These are phyloP conservation scores for Trichoderma sp. DNA, from an alignment of 2,329 filamentous ascomycete species.

Conservation along the genomic window DNA sequence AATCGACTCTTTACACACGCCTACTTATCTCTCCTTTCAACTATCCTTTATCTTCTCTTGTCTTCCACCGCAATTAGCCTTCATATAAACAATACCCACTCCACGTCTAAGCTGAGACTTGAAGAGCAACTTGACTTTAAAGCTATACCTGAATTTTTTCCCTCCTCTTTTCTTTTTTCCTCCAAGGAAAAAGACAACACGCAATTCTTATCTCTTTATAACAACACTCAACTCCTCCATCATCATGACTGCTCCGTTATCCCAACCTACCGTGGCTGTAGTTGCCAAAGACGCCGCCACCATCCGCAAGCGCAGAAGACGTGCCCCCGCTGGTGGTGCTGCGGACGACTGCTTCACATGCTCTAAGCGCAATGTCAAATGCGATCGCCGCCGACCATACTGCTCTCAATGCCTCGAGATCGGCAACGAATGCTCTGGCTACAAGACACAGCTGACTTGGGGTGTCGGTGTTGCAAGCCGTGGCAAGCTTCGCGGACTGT, in stretches of 20 bases:
- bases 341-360: constrained; percentile 95
- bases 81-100: background rate
- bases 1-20: background rate
- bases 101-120: background rate
- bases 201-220: background rate
- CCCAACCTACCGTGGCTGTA: constrained; percentile 40
- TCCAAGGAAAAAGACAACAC: background rate
- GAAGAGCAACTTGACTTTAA: background rate
- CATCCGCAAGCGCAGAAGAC: constrained; percentile 73
- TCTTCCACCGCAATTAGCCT: background rate
- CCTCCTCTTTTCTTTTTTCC: background rate
- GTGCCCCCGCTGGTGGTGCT: constrained; percentile 83
- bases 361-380: constrained; percentile 76
- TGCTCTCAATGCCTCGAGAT: constrained; percentile 91
- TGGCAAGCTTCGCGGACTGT: constrained; percentile 87
- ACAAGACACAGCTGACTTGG: constrained; percentile 96
- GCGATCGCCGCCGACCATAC: constrained; percentile 88
- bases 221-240: background rate
- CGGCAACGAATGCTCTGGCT: constrained; percentile 90
- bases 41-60: background rate
- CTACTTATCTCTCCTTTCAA: background rate
- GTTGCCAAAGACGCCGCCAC: constrained; percentile 52
- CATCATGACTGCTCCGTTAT: constrained; percentile 49
- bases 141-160: background rate
- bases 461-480: constrained; percentile 92